Evolutionary conservation across 2,329 filamentous ascomycete genomes (phyloP), one percentile per base, ranked within the genome.

Genomic region (Colletotrichum musae): DNA sequence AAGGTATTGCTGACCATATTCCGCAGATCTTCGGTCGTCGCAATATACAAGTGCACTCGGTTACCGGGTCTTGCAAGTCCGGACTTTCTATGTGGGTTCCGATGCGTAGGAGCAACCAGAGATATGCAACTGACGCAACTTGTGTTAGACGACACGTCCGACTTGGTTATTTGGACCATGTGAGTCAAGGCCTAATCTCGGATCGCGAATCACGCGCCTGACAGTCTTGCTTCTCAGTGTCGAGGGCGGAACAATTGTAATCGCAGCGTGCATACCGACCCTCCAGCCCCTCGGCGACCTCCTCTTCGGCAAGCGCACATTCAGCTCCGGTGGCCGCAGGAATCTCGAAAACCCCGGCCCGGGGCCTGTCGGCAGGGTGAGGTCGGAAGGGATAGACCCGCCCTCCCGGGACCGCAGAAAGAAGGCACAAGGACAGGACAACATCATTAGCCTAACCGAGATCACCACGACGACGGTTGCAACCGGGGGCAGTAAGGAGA

Each of bases 141-240:
- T 9, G 4, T 36, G 18, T 7, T 54, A 79, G 74, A 77, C 53
- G 77, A 79, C 21, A 83, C 81, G 4, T 78, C 79, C 0, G 81
- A 83, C n/a, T 74, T 84, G 4, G 77, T 84, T 1, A 79, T 84
- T 32, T 86, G 83, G 83, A 85, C 83, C 6, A 77, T 79, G 82
- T 84, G 77, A 75, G 73, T 58, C 41, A 32, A 15, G 18, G 18
- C 18, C 18, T 18, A 18, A 13, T 32, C 5, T 32, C 28, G 6
- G 7, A 7, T 26, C 9, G 6, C 7, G 6, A 5, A 28, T 7
- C 6, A 52, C 21, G 15, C 4, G 2, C 7, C 21, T 56, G 48
- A 43, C n/a, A 9, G 16, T 6, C 10, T 4, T 13, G 6, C 9
- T 4, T 16, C 4, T 18, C 43, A 80, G 78, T 6, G 73, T 79